These are phyloP conservation scores for Myxozyma nipponensis DNA, from an alignment of 805 yeast genomes.

Conservation along the genomic window DNA sequence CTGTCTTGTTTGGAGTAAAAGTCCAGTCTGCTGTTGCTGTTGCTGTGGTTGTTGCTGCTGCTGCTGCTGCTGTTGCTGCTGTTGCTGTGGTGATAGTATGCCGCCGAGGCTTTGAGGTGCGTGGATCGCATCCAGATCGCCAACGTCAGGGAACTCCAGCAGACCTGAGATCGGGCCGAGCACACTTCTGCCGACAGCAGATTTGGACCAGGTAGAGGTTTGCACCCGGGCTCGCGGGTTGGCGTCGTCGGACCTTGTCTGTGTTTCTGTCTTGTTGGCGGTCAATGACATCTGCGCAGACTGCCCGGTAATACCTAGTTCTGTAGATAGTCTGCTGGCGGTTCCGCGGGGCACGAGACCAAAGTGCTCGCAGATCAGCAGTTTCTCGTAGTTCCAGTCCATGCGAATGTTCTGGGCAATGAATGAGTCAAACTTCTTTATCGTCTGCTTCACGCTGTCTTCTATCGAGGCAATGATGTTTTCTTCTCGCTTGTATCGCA, in stretches of 20 bases:
- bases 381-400: slow-evolving; percentile 81
- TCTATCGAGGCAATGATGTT: slow-evolving; percentile 79
- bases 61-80: slow-evolving; percentile 4
- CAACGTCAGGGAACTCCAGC: slow-evolving; percentile 34
- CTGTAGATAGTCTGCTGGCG: slow-evolving; percentile 17
- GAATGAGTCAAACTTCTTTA: slow-evolving; percentile 76
- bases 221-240: background rate
- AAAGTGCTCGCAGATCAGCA: slow-evolving; percentile 66
- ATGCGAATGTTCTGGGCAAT: slow-evolving; percentile 67
- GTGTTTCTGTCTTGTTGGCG: background rate
- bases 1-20: slow-evolving; percentile 19
- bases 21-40: slow-evolving; percentile 16
- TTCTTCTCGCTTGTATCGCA: slow-evolving; percentile 73
- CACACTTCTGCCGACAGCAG: slow-evolving; percentile 37
- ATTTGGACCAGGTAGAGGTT: slow-evolving; percentile 35
- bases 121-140: slow-evolving; percentile 8
- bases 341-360: slow-evolving; percentile 46
- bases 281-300: slow-evolving; percentile 32
- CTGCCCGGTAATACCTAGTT: slow-evolving; percentile 23
- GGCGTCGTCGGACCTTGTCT: background rate
- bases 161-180: slow-evolving; percentile 36
- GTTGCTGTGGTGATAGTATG: slow-evolving; percentile 9
- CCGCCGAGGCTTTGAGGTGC: background rate
- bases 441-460: slow-evolving; percentile 65
- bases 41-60: slow-evolving; percentile 2